Base-by-base conservation (phyloP, 148 eudicot genomes). In the Amaranthus cruentus region DNA sequence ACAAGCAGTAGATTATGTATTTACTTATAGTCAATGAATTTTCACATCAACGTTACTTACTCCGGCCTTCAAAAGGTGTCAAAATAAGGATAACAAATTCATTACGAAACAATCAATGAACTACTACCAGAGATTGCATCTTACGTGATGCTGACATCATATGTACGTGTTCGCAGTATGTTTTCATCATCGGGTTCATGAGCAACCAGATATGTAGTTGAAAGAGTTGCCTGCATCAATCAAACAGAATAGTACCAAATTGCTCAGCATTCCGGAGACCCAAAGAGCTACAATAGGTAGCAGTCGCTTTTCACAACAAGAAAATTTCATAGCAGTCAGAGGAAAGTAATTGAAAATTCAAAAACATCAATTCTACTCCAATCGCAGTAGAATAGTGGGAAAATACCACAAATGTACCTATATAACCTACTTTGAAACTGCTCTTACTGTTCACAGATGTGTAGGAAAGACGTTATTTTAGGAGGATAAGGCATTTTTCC, bases 71-170 rank as follows among this genome's bases (percentile, higher is more conserved):
- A 47, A 59, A 78, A 48, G 56, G 53, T n/a, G 8, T 28, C n/a
- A 28, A 28, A 28, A 28, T 28, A 28, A 42, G 46, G 42, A 28
- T 47, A 49, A 44, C n/a, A 5, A 38, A 9, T 57, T 56, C 66
- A 59, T 59, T 53, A 44, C 43, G 13, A 69, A 28, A 43, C 7
- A 59, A 21, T 57, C 59, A 62, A 70, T 47, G 38, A 58, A 66
- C 6, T 14, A 9, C 69, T 52, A 74, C 15, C 15, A 69, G 71
- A 63, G 61, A 38, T 4, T 54, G 61, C 56, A 28, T 55, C 80
- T 78, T 90, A 95, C 98, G 98, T 87, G 79, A 95, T 90, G 94
- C 97, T 95, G 80, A 95, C 88, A 82, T 95, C 98, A 85, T 95
- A 95, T 65, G 98, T 95, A 70, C 97, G 91, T 28, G 98, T 91